A percentile compares a stretch with the other conserved stretches of the same genome.
These are phyloP conservation scores for Miscanthus lutarioriparius DNA, from an alignment of 176 grass and related monocot genomes.

Conservation along the genomic window DNA sequence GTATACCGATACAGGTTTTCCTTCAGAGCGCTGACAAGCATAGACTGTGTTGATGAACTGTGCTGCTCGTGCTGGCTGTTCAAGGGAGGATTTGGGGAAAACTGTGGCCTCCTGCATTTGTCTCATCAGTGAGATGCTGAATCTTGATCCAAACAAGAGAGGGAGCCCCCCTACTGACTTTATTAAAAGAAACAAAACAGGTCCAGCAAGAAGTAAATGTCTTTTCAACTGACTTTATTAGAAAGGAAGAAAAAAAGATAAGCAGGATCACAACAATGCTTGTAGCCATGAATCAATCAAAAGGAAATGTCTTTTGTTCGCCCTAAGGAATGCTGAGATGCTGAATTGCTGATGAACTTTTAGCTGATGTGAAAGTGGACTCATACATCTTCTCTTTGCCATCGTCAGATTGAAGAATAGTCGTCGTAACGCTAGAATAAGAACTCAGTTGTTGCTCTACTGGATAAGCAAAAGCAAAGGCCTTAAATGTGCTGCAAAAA, in stretches of 20 bases:
- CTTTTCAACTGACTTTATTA: not conserved
- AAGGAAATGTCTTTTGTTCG: not conserved
- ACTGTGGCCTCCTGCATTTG: not conserved
- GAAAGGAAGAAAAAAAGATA: not conserved
- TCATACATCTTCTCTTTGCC: not conserved
- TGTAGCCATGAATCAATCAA: not conserved
- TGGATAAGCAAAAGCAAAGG: not conserved
- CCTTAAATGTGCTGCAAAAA: conserved; percentile 16
- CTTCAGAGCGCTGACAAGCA: not conserved
- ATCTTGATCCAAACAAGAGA: not conserved
- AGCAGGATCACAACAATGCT: not conserved
- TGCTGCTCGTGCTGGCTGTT: not conserved
- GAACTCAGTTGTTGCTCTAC: not conserved
- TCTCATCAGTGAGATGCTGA: not conserved
- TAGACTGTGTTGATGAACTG: not conserved
- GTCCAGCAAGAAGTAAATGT: not conserved
- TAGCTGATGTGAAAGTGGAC: not conserved
- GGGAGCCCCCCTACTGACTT: not conserved
- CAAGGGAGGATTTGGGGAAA: not conserved
- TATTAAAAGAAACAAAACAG: not conserved
- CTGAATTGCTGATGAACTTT: not conserved
- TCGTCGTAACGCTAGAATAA: not conserved
- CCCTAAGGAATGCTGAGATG: not conserved
- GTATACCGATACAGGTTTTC: not conserved
- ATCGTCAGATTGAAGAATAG: not conserved